Conservation (phyloP, 208 protist genomes). For the Jaenimonas drosophilae region DNA sequence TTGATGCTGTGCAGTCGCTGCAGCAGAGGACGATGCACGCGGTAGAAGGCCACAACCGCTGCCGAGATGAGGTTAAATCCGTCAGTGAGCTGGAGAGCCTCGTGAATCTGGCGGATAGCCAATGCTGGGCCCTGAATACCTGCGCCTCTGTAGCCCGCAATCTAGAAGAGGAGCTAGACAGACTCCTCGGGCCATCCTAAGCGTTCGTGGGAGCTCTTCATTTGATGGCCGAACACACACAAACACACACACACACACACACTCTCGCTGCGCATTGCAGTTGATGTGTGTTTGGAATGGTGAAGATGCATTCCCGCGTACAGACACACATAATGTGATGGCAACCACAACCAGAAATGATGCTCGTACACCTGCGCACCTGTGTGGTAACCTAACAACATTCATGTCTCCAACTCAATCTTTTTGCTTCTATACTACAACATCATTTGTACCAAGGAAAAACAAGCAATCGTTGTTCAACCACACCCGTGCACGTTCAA, state of each 20-base stretch:
- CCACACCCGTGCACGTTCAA: too few species aligned
- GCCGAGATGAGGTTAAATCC: slow-evolving; percentile 5
- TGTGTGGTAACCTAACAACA: too few species aligned
- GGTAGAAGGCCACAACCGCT: slow-evolving; percentile 51
- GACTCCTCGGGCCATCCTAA: slow-evolving; percentile 30
- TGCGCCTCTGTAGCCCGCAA: slow-evolving; percentile 29
- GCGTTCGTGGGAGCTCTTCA: slow-evolving; percentile 2
- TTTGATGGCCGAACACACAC: not conserved
- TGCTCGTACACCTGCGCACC: too few species aligned
- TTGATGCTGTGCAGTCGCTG: slow-evolving; percentile 54
- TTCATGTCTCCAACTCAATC: too few species aligned
- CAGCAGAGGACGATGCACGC: slow-evolving; percentile 31
- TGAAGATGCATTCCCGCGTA: too few species aligned
- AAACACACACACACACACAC: not conserved
- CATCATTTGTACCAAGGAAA: too few species aligned
- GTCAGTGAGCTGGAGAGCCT: slow-evolving; percentile 36
- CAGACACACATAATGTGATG: too few species aligned
- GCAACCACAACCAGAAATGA: too few species aligned
- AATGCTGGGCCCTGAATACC: slow-evolving; percentile 47
- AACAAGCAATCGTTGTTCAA: too few species aligned
- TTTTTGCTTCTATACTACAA: too few species aligned
- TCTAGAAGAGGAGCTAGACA: slow-evolving; percentile 50
- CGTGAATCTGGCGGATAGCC: slow-evolving; percentile 43
- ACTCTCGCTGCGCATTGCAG: too few species aligned
- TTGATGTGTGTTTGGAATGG: too few species aligned